Evolutionary conservation across 2,329 filamentous ascomycete species (phyloP).

Genomic region (Lachnellula arida): DNA sequence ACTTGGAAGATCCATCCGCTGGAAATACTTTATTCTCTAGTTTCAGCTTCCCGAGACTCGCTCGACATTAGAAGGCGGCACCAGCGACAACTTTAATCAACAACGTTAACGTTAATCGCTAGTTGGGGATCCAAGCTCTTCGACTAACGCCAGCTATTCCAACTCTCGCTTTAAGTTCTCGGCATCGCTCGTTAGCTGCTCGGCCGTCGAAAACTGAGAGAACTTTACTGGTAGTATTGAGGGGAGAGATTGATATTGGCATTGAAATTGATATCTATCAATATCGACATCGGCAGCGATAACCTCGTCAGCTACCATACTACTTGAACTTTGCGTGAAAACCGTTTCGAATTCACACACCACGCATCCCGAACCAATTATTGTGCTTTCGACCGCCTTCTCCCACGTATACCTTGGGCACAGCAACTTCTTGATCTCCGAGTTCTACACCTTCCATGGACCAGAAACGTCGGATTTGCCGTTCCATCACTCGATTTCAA

Average conservation of each 20-base stretch:
- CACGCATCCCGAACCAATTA: not conserved
- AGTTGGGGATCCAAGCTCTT: slow-evolving; percentile 3
- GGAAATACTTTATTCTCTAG: slow-evolving; percentile 23
- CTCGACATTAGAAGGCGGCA: slow-evolving; percentile 20
- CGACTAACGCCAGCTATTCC: no score
- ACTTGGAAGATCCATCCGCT: no score
- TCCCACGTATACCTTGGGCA: not conserved
- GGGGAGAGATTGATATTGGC: not conserved
- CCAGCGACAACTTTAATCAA: not conserved
- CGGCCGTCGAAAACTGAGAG: not conserved
- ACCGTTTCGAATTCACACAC: not conserved
- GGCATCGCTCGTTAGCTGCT: slow-evolving; percentile 2
- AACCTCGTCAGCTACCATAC: not conserved
- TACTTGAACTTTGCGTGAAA: not conserved
- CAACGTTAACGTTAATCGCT: slow-evolving; percentile 7
- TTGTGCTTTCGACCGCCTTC: not conserved
- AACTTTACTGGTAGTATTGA: no score
- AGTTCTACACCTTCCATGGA: slow-evolving; percentile 12
- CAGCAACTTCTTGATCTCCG: not conserved
- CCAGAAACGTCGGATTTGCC: not conserved
- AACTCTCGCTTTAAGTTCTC: not conserved
- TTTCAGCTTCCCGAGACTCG: slow-evolving; percentile 31
- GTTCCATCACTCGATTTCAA: not conserved
- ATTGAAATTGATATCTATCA: not conserved
- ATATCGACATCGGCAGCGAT: not conserved